These are phyloP conservation scores for Peniophora sp. DNA, from an alignment of 1,284 basidiomycete species.

Conservation along the genomic window DNA sequence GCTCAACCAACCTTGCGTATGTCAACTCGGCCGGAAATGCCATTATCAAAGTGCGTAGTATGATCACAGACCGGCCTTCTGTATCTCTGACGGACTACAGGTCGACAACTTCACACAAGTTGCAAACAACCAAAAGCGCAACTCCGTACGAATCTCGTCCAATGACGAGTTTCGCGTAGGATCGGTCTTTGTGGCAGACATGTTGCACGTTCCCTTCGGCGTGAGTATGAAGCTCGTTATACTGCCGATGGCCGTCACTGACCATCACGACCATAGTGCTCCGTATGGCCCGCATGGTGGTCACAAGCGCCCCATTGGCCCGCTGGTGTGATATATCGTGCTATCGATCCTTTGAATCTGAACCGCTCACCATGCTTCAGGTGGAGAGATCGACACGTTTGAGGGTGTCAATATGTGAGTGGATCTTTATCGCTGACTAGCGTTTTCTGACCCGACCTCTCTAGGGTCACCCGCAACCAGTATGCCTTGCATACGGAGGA, in stretches of 20 bases:
- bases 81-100: no score
- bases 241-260: no score
- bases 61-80: conserved; percentile 21
- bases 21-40: conserved; percentile 55
- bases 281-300: not conserved
- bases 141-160: conserved; percentile 59
- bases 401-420: not conserved
- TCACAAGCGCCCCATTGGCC: not conserved
- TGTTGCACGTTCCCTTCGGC: conserved; percentile 64
- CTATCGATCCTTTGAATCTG: no score
- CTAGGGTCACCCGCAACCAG: not conserved
- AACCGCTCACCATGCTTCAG: no score
- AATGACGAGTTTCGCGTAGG: conserved; percentile 53
- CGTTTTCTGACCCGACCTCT: not conserved
- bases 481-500: not conserved
- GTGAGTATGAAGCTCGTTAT: no score
- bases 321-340: not conserved
- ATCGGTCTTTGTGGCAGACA: conserved; percentile 58
- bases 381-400: not conserved
- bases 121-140: conserved; percentile 55
- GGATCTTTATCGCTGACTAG: not conserved
- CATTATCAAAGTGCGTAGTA: conserved; percentile 69
- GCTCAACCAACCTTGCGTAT: conserved; percentile 46
- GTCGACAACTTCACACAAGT: conserved; percentile 61
- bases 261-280: no score